Base-by-base conservation (phyloP, 2,329 filamentous ascomycete genomes). In the Aspergillus sojae region DNA sequence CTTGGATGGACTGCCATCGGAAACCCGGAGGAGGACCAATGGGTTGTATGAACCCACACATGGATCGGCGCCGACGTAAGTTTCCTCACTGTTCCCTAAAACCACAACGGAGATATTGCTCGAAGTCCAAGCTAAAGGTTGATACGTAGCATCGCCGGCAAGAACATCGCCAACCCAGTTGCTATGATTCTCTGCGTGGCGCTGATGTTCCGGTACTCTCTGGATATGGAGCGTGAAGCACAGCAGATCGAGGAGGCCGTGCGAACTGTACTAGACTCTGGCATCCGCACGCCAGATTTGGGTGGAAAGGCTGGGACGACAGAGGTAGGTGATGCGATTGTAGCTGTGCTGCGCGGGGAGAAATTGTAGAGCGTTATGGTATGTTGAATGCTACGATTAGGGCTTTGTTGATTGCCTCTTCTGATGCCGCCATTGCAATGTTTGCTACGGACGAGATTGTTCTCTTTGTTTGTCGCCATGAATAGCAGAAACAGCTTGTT, bases 11-110 rank as follows among this genome's bases (percentile, higher is more conserved):
- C 87, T 95, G 63, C 93, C 93, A 7, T 54, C 52, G 72, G 91
- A 91, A 1, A 52, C 69, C 21, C 91, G 92, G 81, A 86, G 85
- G 70, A 89, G 86, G 75, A 91, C 92, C 76, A 94, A 94, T 76
- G 93, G 92, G 62, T 92, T 97, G 71, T 97, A 96, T 78, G 94
- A 97, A 84, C 94, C 94, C 10, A 96, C 97, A 67, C 93, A 97
- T 79, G 93, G 77, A 16, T 79, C 77, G 39, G 78, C 75, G n/a
- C 76, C 77, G 36, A 74, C 69, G 74, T 78, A 67, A 64, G 75
- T 70, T n/a, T 30, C 28, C 23, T 23, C 30, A 14, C 45, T 1
- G 10, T n/a, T 26, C 32, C 41, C 46, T 23, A 48, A 19, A 26
- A 36, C 48, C 11, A 1, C 16, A 7, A 21, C 10, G 12, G 23